These are phyloP conservation scores for Elaeis guineensis DNA, from an alignment of 176 grass and related monocot genomes.

Conservation along the genomic window DNA sequence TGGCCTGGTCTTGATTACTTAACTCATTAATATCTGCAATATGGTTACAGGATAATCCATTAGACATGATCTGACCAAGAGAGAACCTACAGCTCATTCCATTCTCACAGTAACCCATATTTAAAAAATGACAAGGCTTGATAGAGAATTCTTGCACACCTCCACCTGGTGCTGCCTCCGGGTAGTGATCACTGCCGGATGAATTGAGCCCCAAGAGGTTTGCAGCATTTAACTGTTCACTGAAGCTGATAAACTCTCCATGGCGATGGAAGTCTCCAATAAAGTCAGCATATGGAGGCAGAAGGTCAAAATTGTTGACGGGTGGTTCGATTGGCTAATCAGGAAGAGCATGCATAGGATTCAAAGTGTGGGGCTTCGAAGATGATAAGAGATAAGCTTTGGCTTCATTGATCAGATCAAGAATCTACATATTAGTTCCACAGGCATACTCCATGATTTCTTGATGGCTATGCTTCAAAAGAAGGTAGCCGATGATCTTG, in stretches of 20 bases:
- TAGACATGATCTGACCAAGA: conserved; percentile 14
- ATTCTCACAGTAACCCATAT: conserved; percentile 37
- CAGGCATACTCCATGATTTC: conserved; percentile 25
- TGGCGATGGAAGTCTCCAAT: conserved; percentile 1
- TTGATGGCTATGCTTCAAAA: background rate
- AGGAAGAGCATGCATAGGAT: too few species aligned
- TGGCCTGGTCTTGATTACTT: background rate
- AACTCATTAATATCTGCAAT: conserved; percentile 1
- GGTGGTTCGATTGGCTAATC: background rate
- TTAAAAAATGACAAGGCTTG: conserved; percentile 25
- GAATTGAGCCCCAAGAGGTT: too few species aligned
- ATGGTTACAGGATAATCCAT: conserved; percentile 7
- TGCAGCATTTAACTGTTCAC: background rate
- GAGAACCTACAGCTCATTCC: conserved; percentile 32
- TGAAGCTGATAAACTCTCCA: background rate
- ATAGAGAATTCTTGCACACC: background rate
- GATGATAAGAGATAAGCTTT: conserved; percentile 13
- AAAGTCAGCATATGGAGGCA: conserved; percentile 1
- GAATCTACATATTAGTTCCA: conserved; percentile 22
- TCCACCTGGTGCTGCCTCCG: background rate
- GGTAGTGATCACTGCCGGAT: background rate
- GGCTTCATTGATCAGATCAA: conserved; percentile 30
- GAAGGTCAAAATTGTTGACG: background rate
- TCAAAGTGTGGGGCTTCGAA: conserved; percentile 6
- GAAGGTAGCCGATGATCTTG: conserved; percentile 24